phyloP scores from a whole-genome alignment of 2,329 filamentous ascomycete genomes.

The Plectosphaerella cucumerina region DNA sequence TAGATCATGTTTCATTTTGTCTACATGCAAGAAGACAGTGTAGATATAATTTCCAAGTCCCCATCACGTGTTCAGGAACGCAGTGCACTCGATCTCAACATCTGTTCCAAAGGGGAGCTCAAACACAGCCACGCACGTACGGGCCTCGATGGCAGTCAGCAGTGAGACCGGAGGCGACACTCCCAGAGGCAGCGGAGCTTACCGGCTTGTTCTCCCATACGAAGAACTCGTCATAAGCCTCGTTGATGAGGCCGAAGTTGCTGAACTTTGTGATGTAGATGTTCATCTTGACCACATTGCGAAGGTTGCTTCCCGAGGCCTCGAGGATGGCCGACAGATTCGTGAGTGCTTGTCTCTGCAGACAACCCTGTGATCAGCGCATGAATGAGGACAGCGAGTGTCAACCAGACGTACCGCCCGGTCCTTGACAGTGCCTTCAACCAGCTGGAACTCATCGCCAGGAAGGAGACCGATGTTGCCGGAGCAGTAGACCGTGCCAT shows the following conservation, averaged over 20 bases:
- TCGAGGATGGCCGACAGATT: slow-evolving; percentile 58
- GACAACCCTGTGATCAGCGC: slow-evolving; percentile 10
- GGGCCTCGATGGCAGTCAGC: neutral
- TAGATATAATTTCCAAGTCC: too few species aligned
- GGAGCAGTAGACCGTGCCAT: slow-evolving; percentile 68
- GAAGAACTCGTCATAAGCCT: slow-evolving; percentile 49
- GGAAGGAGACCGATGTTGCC: slow-evolving; percentile 50
- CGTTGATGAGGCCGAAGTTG: slow-evolving; percentile 57
- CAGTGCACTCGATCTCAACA: slow-evolving; percentile 62
- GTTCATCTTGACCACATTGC: slow-evolving; percentile 64
- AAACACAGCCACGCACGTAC: slow-evolving; percentile 69
- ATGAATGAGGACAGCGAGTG: too few species aligned
- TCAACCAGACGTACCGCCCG: slow-evolving; percentile 43
- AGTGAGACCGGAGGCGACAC: neutral
- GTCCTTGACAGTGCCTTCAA: slow-evolving; percentile 49
- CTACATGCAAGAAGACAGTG: too few species aligned
- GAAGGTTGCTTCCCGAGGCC: slow-evolving; percentile 53
- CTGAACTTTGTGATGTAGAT: slow-evolving; percentile 63
- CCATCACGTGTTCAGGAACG: too few species aligned
- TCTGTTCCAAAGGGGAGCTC: slow-evolving; percentile 66
- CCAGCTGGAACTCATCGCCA: slow-evolving; percentile 41
- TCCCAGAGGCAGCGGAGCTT: slow-evolving; percentile 13
- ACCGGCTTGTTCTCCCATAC: slow-evolving; percentile 40
- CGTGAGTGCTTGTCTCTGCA: slow-evolving; percentile 47
- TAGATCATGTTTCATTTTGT: too few species aligned